These are phyloP conservation scores for Agastache rugosa DNA, from an alignment of 257 asterid species.

Conservation along the genomic window DNA sequence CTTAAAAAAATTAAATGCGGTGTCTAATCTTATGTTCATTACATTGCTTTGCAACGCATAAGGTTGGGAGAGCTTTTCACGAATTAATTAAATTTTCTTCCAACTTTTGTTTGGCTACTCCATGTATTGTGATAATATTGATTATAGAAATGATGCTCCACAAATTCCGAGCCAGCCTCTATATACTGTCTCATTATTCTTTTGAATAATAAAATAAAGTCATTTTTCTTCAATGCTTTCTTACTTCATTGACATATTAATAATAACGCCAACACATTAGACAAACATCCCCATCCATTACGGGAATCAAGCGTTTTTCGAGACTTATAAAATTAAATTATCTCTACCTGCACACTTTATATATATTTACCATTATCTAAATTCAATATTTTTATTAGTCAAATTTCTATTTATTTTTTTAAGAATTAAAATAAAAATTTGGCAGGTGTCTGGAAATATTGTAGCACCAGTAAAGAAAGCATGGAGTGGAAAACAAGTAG, in stretches of 20 bases:
- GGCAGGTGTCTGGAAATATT: constrained; percentile 59
- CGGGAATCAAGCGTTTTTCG: not conserved
- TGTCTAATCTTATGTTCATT: too few species aligned
- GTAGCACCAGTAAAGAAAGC: constrained; percentile 54
- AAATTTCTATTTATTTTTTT: too few species aligned
- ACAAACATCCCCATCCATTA: not conserved
- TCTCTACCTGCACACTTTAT: too few species aligned
- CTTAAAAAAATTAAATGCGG: too few species aligned
- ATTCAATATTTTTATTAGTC: too few species aligned
- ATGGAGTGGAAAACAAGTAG: constrained; percentile 48
- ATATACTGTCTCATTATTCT: not conserved
- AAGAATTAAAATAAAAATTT: too few species aligned
- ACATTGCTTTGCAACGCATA: too few species aligned
- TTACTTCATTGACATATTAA: not conserved
- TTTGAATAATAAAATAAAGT: not conserved
- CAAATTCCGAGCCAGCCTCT: too few species aligned
- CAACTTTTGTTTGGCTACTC: not conserved
- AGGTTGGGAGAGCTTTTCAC: too few species aligned
- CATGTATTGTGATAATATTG: not conserved
- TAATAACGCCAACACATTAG: not conserved
- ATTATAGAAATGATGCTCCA: not conserved
- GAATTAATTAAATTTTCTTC: too few species aligned
- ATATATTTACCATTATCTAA: too few species aligned
- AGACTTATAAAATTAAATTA: not conserved
- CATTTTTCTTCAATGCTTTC: not conserved